These are phyloP conservation scores for Aspergillus costaricaensis DNA, from an alignment of 2,329 filamentous ascomycete species.

Conservation along the genomic window DNA sequence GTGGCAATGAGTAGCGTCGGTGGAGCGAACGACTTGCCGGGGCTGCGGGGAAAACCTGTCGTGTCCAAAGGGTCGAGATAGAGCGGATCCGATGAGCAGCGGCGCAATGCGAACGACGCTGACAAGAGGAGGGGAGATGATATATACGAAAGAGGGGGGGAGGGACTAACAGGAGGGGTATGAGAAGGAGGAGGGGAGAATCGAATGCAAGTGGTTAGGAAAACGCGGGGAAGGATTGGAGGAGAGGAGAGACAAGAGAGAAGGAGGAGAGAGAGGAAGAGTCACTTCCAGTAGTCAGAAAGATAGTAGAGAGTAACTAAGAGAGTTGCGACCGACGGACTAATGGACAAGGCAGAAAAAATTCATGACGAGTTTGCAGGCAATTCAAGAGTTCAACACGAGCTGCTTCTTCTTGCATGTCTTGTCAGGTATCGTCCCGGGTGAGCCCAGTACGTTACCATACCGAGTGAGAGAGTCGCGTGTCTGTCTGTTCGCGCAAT, in stretches of 20 bases:
- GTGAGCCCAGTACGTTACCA: background rate
- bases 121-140: background rate
- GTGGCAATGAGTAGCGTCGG: conserved; percentile 1
- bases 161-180: background rate
- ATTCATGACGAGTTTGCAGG: too few species aligned
- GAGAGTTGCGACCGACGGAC: too few species aligned
- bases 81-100: conserved; percentile 1
- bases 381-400: too few species aligned
- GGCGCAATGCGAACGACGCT: background rate
- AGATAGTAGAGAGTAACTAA: background rate
- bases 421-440: background rate
- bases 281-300: too few species aligned
- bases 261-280: background rate
- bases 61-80: background rate
- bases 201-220: background rate
- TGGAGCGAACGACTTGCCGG: conserved; percentile 16
- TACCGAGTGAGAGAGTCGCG: background rate
- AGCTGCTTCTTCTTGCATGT: background rate
- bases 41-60: conserved; percentile 16
- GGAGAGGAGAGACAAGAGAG: background rate
- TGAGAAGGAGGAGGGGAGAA: background rate
- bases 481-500: background rate
- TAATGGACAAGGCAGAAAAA: too few species aligned
- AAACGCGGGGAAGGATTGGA: background rate
- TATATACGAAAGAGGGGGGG: background rate